These are phyloP conservation scores for Aethionema arabicum DNA, from an alignment of 345 rosid genomes.

Conservation along the genomic window DNA sequence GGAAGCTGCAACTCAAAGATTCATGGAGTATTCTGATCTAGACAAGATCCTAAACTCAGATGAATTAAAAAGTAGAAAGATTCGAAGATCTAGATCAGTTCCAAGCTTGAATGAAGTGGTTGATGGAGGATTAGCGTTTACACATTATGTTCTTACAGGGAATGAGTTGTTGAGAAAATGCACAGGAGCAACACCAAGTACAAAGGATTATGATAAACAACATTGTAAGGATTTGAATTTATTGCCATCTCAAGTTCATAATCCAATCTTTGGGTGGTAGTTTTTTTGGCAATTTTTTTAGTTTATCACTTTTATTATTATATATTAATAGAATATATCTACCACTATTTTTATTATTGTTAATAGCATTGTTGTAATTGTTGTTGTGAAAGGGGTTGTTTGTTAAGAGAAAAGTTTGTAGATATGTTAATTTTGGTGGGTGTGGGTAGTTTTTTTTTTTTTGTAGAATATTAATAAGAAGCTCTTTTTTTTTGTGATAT, in stretches of 20 bases:
- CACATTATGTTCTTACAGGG: slow-evolving; percentile 83
- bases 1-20: slow-evolving; percentile 98
- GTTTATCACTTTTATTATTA: no score
- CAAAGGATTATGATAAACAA: slow-evolving; percentile 75
- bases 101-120: slow-evolving; percentile 60
- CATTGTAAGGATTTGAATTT: slow-evolving; percentile 85
- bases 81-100: slow-evolving; percentile 52
- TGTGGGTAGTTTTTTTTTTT: no score
- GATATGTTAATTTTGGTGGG: no score
- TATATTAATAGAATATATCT: no score
- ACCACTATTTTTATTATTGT: no score
- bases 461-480: no score
- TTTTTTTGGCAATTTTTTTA: no score
- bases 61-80: slow-evolving; percentile 32
- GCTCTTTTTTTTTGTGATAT: no score
- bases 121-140: slow-evolving; percentile 88
- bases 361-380: no score
- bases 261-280: slow-evolving; percentile 78
- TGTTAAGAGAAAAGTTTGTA: no score
- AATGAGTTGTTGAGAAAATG: slow-evolving; percentile 80
- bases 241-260: slow-evolving; percentile 78
- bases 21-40: slow-evolving; percentile 78
- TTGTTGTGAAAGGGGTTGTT: no score
- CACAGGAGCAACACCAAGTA: slow-evolving; percentile 82
- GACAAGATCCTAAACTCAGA: slow-evolving; percentile 49